These are phyloP conservation scores for Trypanosoma platydactyli DNA, from an alignment of 208 protist species.

Conservation along the genomic window DNA sequence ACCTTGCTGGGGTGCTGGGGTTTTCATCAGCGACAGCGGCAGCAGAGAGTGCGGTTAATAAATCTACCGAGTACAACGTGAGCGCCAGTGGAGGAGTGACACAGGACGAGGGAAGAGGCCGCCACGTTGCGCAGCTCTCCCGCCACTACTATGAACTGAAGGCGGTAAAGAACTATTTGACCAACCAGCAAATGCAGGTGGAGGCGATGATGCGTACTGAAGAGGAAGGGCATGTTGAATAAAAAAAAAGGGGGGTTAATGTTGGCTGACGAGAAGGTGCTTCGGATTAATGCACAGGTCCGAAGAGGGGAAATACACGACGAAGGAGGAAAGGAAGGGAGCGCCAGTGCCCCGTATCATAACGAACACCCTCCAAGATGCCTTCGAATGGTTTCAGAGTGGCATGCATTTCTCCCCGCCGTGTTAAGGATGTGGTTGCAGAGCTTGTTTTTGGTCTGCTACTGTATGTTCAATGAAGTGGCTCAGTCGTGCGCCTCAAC, in stretches of 20 bases:
- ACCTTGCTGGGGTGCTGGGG: slow-evolving; percentile 21
- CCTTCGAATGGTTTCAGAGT: too few species aligned
- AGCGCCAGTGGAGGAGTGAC: slow-evolving; percentile 1
- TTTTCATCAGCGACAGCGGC: slow-evolving; percentile 9
- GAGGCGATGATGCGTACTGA: neutral
- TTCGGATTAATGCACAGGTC: too few species aligned
- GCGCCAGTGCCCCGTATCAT: too few species aligned
- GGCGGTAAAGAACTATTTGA: slow-evolving; percentile 2
- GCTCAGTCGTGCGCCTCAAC: too few species aligned
- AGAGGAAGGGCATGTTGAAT: neutral
- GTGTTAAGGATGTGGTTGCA: too few species aligned
- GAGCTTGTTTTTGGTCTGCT: too few species aligned
- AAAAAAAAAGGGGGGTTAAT: slow-evolving; percentile 2
- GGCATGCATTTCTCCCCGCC: too few species aligned
- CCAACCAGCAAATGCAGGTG: slow-evolving; percentile 14
- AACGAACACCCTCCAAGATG: too few species aligned
- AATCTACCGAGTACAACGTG: slow-evolving; percentile 1
- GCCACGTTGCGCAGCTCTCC: slow-evolving; percentile 2
- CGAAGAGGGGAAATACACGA: too few species aligned
- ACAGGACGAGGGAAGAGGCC: slow-evolving; percentile 21
- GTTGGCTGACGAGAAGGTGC: too few species aligned
- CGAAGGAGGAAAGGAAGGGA: too few species aligned
- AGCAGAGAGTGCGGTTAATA: slow-evolving; percentile 13
- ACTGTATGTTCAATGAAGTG: too few species aligned
- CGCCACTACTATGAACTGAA: slow-evolving; percentile 17